A percentile compares a stretch with the other conserved stretches of the same genome.
Evolutionary conservation across 1,284 basidiomycete species (phyloP).

Genomic region (Microstroma glucosiphilum): DNA sequence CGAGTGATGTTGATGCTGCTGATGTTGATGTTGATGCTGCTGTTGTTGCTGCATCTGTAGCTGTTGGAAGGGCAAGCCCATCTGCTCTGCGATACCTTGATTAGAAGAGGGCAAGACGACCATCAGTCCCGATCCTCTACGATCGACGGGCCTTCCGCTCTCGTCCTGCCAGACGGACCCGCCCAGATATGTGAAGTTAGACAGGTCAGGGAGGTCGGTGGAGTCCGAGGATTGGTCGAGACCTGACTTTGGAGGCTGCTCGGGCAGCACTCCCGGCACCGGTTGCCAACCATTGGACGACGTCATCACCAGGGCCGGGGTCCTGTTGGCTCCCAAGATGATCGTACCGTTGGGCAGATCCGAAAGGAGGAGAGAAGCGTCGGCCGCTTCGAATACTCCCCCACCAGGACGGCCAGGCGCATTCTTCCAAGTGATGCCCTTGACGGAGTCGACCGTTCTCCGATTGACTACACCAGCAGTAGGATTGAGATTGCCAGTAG

Average conservation of each 20-base stretch:
- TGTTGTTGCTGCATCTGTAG: no score
- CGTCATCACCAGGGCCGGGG: conserved; percentile 30
- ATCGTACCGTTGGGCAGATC: conserved; percentile 64
- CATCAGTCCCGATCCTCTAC: conserved; percentile 28
- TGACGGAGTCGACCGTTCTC: conserved; percentile 50
- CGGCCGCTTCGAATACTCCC: conserved; percentile 70
- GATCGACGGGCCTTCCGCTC: conserved; percentile 26
- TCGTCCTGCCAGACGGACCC: conserved; percentile 35
- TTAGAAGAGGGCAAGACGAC: conserved; percentile 1
- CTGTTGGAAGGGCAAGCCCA: neutral
- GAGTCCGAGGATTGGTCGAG: conserved; percentile 23
- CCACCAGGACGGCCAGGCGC: conserved; percentile 63
- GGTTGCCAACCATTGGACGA: conserved; percentile 36
- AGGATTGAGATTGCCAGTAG: conserved; percentile 51
- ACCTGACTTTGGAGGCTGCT: conserved; percentile 26
- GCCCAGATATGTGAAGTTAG: conserved; percentile 29
- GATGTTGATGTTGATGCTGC: neutral
- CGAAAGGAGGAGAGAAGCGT: conserved; percentile 55
- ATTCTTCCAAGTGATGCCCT: conserved; percentile 61
- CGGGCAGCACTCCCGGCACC: conserved; percentile 16
- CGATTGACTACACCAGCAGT: conserved; percentile 53
- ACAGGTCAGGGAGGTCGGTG: conserved; percentile 14
- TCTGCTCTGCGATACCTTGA: neutral
- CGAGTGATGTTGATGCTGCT: neutral
- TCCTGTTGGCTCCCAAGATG: conserved; percentile 55